Evolutionary conservation across 2,329 filamentous ascomycete genomes (phyloP).

Genomic region (Diplodia seriata): DNA sequence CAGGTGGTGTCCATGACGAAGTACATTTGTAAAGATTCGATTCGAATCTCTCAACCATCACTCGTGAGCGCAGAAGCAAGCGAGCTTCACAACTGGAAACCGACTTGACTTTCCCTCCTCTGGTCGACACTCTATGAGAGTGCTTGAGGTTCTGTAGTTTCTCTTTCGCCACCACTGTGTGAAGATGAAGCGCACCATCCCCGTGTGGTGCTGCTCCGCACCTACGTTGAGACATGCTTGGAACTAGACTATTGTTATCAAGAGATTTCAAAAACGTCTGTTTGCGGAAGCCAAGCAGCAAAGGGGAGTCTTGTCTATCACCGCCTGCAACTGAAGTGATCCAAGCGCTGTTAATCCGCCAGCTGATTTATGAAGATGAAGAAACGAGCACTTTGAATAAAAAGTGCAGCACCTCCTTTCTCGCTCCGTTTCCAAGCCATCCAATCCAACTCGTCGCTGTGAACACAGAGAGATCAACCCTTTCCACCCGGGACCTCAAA

Average conservation of each 20-base stretch:
- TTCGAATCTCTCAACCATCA: too few relatives aligned
- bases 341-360: neutral
- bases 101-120: neutral
- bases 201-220: neutral
- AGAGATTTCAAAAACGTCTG: neutral
- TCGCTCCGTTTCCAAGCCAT: neutral
- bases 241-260: neutral
- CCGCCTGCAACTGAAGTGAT: neutral
- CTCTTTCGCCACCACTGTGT: neutral
- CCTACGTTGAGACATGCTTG: neutral
- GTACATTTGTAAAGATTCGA: too few relatives aligned
- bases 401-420: neutral
- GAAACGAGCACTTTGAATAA: neutral
- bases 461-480: neutral
- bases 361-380: neutral
- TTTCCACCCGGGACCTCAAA: neutral
- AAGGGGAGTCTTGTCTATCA: too few relatives aligned
- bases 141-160: neutral
- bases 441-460: neutral
- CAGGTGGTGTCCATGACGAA: too few relatives aligned
- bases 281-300: neutral
- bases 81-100: too few relatives aligned
- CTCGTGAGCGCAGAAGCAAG: too few relatives aligned
- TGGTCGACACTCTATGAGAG: neutral
- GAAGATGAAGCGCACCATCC: neutral